Evolutionary conservation across 805 yeast species (phyloP).

Genomic region (Monosporozyma servazzii): DNA sequence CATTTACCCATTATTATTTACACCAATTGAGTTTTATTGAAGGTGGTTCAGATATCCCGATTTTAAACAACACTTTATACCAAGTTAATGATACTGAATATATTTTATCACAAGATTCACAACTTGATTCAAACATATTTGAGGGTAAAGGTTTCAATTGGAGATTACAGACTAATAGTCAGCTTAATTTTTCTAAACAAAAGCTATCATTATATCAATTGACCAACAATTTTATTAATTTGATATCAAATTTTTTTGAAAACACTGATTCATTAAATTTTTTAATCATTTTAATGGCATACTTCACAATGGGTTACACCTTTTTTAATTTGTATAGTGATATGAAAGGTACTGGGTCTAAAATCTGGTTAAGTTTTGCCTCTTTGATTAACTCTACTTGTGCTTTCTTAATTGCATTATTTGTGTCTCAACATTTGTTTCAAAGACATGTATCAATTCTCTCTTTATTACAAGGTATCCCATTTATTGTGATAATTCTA

Average conservation of each 20-base stretch:
- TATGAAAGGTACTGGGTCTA: conserved; percentile 58
- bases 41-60: conserved; percentile 12
- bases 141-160: background rate
- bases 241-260: conserved; percentile 30
- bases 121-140: conserved; percentile 22
- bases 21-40: conserved; percentile 22
- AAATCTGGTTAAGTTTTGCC: conserved; percentile 77
- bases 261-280: conserved; percentile 85
- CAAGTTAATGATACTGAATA: conserved; percentile 18
- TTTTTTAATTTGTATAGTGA: conserved; percentile 64
- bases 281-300: conserved; percentile 67
- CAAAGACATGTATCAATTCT: conserved; percentile 58
- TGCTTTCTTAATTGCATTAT: conserved; percentile 75
- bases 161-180: conserved; percentile 8
- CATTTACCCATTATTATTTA: conserved; percentile 25
- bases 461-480: conserved; percentile 81
- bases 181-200: conserved; percentile 17
- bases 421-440: conserved; percentile 47
- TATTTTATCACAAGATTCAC: conserved; percentile 18
- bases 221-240: conserved; percentile 1
- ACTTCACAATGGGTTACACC: conserved; percentile 81
- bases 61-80: conserved; percentile 26
- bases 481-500: conserved; percentile 82
- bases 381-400: conserved; percentile 70
- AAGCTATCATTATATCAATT: background rate